Percentiles rank a stretch among this genome's conserved stretches.
These are phyloP conservation scores for Artemisia tridentata DNA, from an alignment of 129 eudicot species.

Conservation along the genomic window DNA sequence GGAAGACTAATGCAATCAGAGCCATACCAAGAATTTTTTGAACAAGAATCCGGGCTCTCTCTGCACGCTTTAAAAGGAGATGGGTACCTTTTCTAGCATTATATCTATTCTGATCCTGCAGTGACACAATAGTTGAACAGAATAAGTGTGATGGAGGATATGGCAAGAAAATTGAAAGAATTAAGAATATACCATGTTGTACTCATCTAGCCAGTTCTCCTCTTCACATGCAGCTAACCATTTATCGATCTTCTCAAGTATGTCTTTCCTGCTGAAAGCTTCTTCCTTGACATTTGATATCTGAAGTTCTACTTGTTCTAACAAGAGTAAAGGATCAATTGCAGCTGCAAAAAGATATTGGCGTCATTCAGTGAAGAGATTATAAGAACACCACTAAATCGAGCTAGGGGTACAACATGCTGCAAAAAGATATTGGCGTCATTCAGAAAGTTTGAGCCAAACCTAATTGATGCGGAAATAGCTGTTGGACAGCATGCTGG, in stretches of 20 bases:
- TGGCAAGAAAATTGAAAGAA: background rate
- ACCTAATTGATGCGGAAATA: too few species aligned
- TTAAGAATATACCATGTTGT: slow-evolving; percentile 52
- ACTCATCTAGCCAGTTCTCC: slow-evolving; percentile 85
- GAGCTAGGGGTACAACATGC: too few species aligned
- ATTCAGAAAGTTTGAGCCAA: too few species aligned
- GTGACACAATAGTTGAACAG: slow-evolving; percentile 4
- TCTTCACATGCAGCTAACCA: slow-evolving; percentile 87
- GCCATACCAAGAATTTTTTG: slow-evolving; percentile 70
- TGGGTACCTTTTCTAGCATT: slow-evolving; percentile 81
- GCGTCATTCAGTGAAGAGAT: too few species aligned
- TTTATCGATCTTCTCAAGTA: slow-evolving; percentile 73
- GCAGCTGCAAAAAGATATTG: too few species aligned
- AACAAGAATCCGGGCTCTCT: slow-evolving; percentile 65
- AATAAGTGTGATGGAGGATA: background rate
- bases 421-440: too few species aligned
- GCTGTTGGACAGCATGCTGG: too few species aligned
- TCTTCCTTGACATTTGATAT: slow-evolving; percentile 71
- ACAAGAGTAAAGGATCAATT: too few species aligned
- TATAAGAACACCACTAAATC: too few species aligned
- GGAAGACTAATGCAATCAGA: slow-evolving; percentile 1
- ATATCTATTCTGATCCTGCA: slow-evolving; percentile 79
- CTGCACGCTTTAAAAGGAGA: slow-evolving; percentile 74
- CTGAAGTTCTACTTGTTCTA: too few species aligned
- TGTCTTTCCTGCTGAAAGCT: slow-evolving; percentile 75